Evolutionary conservation across 371 early-diverging fungal genomes (phyloP).

Genomic region (Mucor lusitanicus): DNA sequence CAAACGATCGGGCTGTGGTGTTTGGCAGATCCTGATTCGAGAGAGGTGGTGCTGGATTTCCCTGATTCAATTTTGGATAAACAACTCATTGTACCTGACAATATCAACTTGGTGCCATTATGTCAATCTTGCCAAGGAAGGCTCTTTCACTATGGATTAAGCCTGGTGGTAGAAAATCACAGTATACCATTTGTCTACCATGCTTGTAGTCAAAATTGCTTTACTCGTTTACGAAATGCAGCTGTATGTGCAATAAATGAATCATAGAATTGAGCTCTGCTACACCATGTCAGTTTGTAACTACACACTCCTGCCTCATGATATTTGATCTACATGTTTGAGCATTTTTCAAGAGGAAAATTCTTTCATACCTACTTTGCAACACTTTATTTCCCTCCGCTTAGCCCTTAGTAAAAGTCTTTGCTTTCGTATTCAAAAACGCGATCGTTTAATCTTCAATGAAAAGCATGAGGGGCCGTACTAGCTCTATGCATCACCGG

Average conservation of each 20-base stretch:
- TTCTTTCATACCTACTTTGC: no score
- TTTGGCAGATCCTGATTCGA: slow-evolving; percentile 6
- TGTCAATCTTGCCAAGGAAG: neutral
- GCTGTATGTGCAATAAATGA: neutral
- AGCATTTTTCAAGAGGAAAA: no score
- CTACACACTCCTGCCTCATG: no score
- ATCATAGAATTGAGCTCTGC: neutral
- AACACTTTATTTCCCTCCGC: no score
- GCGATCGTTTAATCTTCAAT: no score
- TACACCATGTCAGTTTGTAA: no score
- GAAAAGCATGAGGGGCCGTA: no score
- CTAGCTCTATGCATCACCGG: no score
- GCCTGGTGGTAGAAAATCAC: neutral
- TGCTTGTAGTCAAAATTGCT: slow-evolving; percentile 19
- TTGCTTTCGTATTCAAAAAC: no score
- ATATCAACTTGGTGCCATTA: neutral
- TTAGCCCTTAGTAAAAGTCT: no score
- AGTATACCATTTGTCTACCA: slow-evolving; percentile 3
- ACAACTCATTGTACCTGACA: neutral
- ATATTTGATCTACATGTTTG: no score
- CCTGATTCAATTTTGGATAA: neutral
- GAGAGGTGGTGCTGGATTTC: neutral
- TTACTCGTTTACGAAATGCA: neutral
- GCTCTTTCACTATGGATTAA: slow-evolving; percentile 3
- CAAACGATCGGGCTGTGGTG: slow-evolving; percentile 21